A percentile compares a stretch with the other conserved stretches of the same genome.
phyloP scores from a whole-genome alignment of 305 asterid genomes.

The Fraxinus nigra region DNA sequence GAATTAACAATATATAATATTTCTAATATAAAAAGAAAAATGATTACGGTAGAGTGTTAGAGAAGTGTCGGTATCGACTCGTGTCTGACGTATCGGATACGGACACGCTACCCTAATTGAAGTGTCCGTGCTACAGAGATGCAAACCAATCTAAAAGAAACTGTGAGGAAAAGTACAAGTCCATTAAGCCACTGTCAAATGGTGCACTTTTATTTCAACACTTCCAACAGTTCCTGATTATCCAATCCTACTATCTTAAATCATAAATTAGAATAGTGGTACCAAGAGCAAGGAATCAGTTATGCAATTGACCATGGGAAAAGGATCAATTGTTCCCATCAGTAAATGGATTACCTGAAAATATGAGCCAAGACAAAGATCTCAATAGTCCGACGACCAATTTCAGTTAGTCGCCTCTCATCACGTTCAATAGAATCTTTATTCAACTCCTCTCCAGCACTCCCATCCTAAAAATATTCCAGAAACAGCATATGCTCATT shows the following conservation, averaged over 20 bases:
- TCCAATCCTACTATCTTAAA: not conserved
- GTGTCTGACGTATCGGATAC: too few species aligned
- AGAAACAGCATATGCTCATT: conserved; percentile 15
- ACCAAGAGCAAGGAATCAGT: not conserved
- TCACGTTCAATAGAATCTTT: conserved; percentile 79
- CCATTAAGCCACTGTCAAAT: not conserved
- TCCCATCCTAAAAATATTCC: conserved; percentile 62
- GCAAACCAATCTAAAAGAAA: not conserved
- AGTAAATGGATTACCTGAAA: conserved; percentile 56
- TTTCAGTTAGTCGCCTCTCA: conserved; percentile 58
- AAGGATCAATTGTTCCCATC: not conserved
- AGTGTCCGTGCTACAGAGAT: not conserved
- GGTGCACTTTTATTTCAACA: not conserved
- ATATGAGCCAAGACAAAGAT: conserved; percentile 78
- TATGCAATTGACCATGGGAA: not conserved
- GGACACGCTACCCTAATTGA: too few species aligned
- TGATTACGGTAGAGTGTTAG: too few species aligned
- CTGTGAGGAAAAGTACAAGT: not conserved
- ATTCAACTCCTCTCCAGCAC: conserved; percentile 74
- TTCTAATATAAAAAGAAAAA: too few species aligned
- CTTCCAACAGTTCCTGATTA: not conserved
- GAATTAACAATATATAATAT: too few species aligned
- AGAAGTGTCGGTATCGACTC: too few species aligned
- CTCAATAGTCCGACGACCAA: conserved; percentile 62
- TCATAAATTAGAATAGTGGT: not conserved